Evolutionary conservation across 805 yeast species (phyloP).

Genomic region (Debaryomyces castellii): DNA sequence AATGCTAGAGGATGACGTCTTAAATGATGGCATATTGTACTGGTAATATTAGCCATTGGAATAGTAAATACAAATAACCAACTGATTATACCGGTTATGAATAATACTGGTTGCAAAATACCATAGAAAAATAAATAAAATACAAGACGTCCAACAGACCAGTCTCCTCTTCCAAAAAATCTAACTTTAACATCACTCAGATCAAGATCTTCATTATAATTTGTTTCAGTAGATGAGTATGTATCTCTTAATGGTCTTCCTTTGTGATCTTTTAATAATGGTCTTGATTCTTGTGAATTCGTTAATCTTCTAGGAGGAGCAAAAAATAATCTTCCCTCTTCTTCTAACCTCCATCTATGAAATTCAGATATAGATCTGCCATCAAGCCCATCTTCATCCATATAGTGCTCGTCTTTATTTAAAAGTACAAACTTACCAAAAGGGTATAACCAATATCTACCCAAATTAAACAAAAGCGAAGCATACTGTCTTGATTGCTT

Average conservation of each 20-base stretch:
- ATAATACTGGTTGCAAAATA: constrained; percentile 65
- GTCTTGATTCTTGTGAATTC: constrained; percentile 31
- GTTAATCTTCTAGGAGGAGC: constrained; percentile 57
- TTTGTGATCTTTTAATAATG: constrained; percentile 41
- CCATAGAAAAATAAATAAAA: constrained; percentile 73
- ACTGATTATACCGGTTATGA: constrained; percentile 54
- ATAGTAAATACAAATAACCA: constrained; percentile 88
- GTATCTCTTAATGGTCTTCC: constrained; percentile 41
- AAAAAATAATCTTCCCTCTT: constrained; percentile 77
- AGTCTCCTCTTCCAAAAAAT: constrained; percentile 86
- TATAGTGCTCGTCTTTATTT: constrained; percentile 73
- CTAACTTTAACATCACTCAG: constrained; percentile 47
- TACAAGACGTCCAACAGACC: constrained; percentile 80
- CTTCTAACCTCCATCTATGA: constrained; percentile 80
- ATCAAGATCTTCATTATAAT: constrained; percentile 18
- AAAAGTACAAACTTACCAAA: constrained; percentile 88
- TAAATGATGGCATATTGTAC: constrained; percentile 69
- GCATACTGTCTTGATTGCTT: constrained; percentile 60
- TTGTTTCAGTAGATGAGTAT: constrained; percentile 26
- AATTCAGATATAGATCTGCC: constrained; percentile 85
- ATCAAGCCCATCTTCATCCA: constrained; percentile 83
- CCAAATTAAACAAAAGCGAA: constrained; percentile 57
- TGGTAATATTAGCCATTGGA: constrained; percentile 85
- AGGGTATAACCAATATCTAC: constrained; percentile 74
- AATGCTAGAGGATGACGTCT: constrained; percentile 89